Base-by-base conservation (phyloP, 192 early-diverging fungal species). In the Piromyces sp. region DNA sequence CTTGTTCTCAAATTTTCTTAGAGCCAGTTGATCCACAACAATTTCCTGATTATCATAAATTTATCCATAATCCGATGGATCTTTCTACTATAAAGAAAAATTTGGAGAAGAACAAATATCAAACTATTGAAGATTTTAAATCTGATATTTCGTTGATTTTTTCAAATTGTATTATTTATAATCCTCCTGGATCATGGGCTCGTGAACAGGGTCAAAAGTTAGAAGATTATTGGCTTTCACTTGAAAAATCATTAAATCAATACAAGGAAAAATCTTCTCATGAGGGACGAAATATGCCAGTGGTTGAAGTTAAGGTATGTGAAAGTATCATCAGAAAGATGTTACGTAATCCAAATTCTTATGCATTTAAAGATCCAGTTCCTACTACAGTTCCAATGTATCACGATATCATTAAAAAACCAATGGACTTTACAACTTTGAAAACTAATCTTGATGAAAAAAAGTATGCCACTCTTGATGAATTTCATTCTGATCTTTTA, bases 351-450 rank as follows among this genome's bases (percentile, higher is more conserved):
- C 36, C 80, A 84, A 84, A 84, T 79, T 84, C 68, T 80, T 81
- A 31, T 90, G 84, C 86, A 7, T 94, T 94, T 6, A 94, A 95
- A 0, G 94, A 95, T 86, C 91, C 92, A 19, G 87, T 94, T 29
- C 84, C 83, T 16, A 85, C 90, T 5, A 86, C 87, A 12, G 93
- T 94, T 79, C 92, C 94, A 12, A 89, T 88, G 12, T 95, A 95
- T 83, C 89, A 88, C 31, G 84, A 88, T 29, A 83, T 95, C 29
- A 89, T 95, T 81, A 93, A 93, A 81, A 29, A 89, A 7, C 94
- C 94, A 13, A 95, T 95, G 93, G 94, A 91, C 78, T 88, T 92
- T 78, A 83, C 86, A 2, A 92, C 91, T 0, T 91, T 97, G 13
- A 87, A 89, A 84, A 83, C 85, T 68, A 92, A 92, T 85, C 86